Evolutionary conservation across 176 grass and related monocot species (phyloP).

Genomic region (Areca catechu): DNA sequence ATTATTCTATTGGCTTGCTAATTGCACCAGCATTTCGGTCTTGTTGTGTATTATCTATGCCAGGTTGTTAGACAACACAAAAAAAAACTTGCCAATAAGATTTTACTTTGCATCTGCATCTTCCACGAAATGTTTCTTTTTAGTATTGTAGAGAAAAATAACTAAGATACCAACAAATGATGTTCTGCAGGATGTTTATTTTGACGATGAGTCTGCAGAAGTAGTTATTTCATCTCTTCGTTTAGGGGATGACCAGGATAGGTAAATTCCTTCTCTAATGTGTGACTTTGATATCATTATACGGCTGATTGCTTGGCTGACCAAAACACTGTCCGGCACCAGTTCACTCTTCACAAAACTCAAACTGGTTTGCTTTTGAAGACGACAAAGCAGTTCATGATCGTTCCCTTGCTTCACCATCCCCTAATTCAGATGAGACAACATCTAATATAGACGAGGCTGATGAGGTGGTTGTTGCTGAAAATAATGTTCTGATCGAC

Average conservation of each 20-base stretch:
- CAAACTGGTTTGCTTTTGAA: slow-evolving; percentile 98
- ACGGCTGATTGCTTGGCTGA: slow-evolving; percentile 3
- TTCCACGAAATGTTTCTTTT: too few species aligned
- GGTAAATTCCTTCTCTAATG: slow-evolving; percentile 22
- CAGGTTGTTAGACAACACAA: too few species aligned
- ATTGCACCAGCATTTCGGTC: too few species aligned
- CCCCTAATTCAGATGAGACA: slow-evolving; percentile 49
- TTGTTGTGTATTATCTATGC: too few species aligned
- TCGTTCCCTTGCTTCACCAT: slow-evolving; percentile 56
- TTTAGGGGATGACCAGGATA: slow-evolving; percentile 75
- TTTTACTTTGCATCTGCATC: too few species aligned
- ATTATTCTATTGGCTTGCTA: too few species aligned
- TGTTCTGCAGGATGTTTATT: slow-evolving; percentile 82
- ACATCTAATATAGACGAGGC: slow-evolving; percentile 24
- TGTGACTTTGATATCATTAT: neutral
- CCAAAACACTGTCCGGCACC: slow-evolving; percentile 26
- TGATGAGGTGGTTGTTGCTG: slow-evolving; percentile 24
- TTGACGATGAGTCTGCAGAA: slow-evolving; percentile 91
- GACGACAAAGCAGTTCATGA: slow-evolving; percentile 63
- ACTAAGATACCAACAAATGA: too few species aligned
- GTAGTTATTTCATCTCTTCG: slow-evolving; percentile 85
- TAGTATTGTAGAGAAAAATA: too few species aligned
- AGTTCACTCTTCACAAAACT: slow-evolving; percentile 96
- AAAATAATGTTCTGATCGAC: slow-evolving; percentile 23
- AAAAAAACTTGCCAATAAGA: too few species aligned